Evolutionary conservation across 2,329 filamentous ascomycete species (phyloP).

Genomic region (Rhinocladiella mackenziei): DNA sequence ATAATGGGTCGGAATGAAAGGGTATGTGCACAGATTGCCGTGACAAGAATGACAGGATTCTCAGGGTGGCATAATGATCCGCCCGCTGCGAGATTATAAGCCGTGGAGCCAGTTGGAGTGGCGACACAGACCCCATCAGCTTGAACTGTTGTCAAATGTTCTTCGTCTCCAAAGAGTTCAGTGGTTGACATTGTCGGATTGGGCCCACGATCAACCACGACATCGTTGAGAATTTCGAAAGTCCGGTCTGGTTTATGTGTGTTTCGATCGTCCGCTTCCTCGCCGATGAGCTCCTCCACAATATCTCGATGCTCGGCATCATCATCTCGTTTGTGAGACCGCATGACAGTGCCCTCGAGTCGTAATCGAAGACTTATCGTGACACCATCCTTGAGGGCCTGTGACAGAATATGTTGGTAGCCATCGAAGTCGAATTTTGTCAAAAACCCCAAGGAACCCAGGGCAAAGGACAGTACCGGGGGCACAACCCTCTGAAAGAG

Average conservation of each 20-base stretch:
- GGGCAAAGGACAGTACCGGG: constrained; percentile 82
- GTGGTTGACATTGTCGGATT: constrained; percentile 91
- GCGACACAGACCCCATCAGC: constrained; percentile 92
- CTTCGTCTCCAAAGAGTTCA: constrained; percentile 90
- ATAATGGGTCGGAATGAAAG: constrained; percentile 96
- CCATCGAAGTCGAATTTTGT: constrained; percentile 92
- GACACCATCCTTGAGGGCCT: constrained; percentile 75
- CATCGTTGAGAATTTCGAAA: constrained; percentile 89
- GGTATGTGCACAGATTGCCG: constrained; percentile 90
- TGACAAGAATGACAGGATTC: constrained; percentile 92
- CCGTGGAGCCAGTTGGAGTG: constrained; percentile 89
- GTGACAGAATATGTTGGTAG: constrained; percentile 64
- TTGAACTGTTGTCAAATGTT: constrained; percentile 89
- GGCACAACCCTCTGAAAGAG: constrained; percentile 93
- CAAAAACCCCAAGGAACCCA: constrained; percentile 92
- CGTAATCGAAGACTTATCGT: constrained; percentile 81
- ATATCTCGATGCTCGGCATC: constrained; percentile 57
- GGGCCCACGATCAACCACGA: constrained; percentile 92
- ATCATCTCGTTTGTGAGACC: constrained; percentile 52
- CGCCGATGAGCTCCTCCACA: constrained; percentile 84
- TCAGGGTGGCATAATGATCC: constrained; percentile 93
- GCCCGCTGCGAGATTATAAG: constrained; percentile 94
- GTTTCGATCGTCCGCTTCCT: constrained; percentile 75
- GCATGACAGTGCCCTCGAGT: constrained; percentile 93
- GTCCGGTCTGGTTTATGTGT: constrained; percentile 82